These are phyloP conservation scores for Agrocybe chaxingu DNA, from an alignment of 768 basidiomycete species.

Conservation along the genomic window DNA sequence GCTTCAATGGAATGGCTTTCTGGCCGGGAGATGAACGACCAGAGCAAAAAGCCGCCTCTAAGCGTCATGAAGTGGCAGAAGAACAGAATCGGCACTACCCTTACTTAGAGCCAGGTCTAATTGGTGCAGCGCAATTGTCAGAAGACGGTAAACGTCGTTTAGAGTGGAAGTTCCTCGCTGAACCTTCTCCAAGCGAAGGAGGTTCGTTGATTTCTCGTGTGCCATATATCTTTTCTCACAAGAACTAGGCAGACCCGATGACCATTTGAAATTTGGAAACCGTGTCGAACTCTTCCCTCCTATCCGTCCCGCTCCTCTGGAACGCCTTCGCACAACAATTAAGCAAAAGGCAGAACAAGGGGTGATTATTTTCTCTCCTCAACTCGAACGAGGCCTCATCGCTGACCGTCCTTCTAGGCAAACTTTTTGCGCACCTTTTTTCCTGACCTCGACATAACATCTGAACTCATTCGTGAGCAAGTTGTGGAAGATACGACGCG, in stretches of 20 bases:
- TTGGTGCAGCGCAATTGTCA: constrained; percentile 53
- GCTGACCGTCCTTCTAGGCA: neutral
- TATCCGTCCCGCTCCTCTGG: constrained; percentile 39
- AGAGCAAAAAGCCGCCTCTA: constrained; percentile 14
- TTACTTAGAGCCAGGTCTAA: constrained; percentile 51
- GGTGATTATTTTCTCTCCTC: constrained; percentile 34
- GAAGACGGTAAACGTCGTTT: constrained; percentile 38
- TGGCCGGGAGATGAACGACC: constrained; percentile 59
- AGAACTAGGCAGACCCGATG: constrained; percentile 3
- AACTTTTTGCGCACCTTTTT: constrained; percentile 45
- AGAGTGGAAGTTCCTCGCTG: constrained; percentile 48
- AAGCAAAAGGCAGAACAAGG: constrained; percentile 63
- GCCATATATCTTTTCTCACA: neutral
- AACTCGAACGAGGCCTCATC: neutral
- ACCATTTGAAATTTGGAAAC: constrained; percentile 19
- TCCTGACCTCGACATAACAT: constrained; percentile 71
- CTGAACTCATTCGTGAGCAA: constrained; percentile 61
- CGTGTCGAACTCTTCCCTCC: constrained; percentile 53
- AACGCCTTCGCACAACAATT: constrained; percentile 27
- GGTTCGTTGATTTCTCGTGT: constrained; percentile 1
- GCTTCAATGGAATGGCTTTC: constrained; percentile 65
- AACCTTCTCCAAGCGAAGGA: constrained; percentile 22
- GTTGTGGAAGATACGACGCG: constrained; percentile 43
- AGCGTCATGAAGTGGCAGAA: constrained; percentile 7
- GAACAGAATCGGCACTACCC: constrained; percentile 43